Percentiles rank a stretch among this genome's conserved stretches.
Conservation (phyloP, 2,329 filamentous ascomycete species). For the Macrophomina tecta region DNA sequence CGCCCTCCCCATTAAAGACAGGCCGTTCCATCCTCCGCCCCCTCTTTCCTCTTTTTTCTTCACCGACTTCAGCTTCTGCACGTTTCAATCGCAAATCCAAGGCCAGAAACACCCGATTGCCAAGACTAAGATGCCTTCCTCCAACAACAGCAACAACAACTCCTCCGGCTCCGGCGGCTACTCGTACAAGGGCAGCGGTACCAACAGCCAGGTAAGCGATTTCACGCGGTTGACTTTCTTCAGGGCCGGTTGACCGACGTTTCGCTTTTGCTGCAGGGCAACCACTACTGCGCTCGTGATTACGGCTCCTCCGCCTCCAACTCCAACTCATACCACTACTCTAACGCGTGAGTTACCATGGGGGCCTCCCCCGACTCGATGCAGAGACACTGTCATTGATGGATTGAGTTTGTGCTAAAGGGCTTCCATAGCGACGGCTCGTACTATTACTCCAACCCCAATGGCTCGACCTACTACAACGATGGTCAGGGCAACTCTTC, state of each 20-base stretch:
- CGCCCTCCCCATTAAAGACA: not conserved
- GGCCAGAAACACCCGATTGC: not conserved
- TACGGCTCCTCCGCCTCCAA: conserved; percentile 43
- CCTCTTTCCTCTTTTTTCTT: not conserved
- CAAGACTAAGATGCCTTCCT: conserved; percentile 17
- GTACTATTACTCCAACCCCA: conserved; percentile 48
- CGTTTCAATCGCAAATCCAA: not conserved
- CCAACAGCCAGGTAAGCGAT: conserved; percentile 43
- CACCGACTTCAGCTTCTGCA: not conserved
- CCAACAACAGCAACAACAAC: not conserved
- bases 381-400: no score
- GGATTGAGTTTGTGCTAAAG: not conserved
- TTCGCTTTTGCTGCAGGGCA: conserved; percentile 37
- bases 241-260: not conserved
- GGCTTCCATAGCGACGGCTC: conserved; percentile 33
- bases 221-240: not conserved
- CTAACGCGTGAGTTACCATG: conserved; percentile 36
- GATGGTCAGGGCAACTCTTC: conserved; percentile 39
- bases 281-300: conserved; percentile 49
- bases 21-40: no score
- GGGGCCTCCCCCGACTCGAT: no score
- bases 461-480: conserved; percentile 49
- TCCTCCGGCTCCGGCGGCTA: conserved; percentile 38
- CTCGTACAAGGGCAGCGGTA: conserved; percentile 48
- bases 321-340: conserved; percentile 49